Conservation (phyloP, 306 rosid species). For the Pyrus communis region DNA sequence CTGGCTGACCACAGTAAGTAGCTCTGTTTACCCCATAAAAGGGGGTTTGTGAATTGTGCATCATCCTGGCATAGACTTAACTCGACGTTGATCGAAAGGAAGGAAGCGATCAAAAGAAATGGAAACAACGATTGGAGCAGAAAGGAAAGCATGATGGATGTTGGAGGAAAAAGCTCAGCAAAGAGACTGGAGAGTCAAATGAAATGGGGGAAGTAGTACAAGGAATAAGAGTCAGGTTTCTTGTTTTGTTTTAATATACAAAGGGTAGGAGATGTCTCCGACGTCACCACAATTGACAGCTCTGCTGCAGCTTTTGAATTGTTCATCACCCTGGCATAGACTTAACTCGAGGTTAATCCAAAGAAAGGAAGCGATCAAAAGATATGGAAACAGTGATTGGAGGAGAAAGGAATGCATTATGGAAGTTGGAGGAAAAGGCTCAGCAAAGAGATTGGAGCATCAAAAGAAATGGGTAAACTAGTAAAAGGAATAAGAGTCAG, state of each 20-base stretch:
- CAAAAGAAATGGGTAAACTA: neutral
- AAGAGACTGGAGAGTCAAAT: neutral
- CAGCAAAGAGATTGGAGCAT: neutral
- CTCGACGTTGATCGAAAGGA: neutral
- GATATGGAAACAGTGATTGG: too few species aligned
- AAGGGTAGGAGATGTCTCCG: too few species aligned
- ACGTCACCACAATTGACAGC: too few species aligned
- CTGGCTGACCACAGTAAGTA: slow-evolving; percentile 6
- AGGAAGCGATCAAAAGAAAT: neutral
- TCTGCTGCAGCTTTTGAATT: too few species aligned
- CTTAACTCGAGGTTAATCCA: too few species aligned
- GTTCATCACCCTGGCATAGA: too few species aligned
- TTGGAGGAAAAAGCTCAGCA: neutral
- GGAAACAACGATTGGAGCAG: neutral
- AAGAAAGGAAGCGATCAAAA: too few species aligned
- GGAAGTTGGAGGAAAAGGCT: too few species aligned
- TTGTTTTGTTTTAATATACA: too few species aligned
- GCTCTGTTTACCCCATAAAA: slow-evolving; percentile 17
- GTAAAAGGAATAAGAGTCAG: neutral
- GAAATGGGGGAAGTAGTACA: neutral
- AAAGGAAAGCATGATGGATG: neutral
- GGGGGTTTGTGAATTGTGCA: neutral
- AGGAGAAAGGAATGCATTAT: too few species aligned
- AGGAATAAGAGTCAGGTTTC: too few species aligned
- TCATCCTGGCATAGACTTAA: neutral